Percentiles rank a stretch among this genome's conserved stretches.
Evolutionary conservation across 768 basidiomycete species (phyloP).

Genomic region (Mycena venus): DNA sequence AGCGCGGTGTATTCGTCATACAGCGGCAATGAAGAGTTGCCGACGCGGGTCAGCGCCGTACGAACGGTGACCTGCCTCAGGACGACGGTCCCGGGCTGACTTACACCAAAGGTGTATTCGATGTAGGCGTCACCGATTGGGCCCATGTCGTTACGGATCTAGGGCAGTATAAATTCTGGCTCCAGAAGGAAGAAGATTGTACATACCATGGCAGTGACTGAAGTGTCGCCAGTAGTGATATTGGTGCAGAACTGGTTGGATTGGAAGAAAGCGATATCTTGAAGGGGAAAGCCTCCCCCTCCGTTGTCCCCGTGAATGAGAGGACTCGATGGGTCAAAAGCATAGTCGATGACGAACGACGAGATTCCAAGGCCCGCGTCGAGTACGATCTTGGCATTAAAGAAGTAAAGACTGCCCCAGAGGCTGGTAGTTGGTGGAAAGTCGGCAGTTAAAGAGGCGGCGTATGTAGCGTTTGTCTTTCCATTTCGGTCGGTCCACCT

Average conservation of each 20-base stretch:
- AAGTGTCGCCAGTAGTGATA: too few relatives aligned
- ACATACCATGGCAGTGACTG: background rate
- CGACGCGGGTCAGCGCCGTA: background rate
- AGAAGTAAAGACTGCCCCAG: background rate
- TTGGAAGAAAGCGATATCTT: slow-evolving; percentile 8
- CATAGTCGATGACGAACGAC: background rate
- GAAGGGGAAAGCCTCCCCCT: background rate
- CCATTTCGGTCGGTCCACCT: slow-evolving; percentile 24
- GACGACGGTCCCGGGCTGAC: slow-evolving; percentile 1
- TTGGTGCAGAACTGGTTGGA: too few relatives aligned
- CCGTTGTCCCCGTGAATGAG: background rate
- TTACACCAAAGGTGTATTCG: slow-evolving; percentile 9
- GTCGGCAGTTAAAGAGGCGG: background rate
- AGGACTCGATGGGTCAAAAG: background rate
- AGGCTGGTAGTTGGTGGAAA: background rate
- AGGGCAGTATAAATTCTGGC: background rate
- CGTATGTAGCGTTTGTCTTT: background rate
- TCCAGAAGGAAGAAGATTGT: background rate
- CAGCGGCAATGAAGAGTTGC: slow-evolving; percentile 19
- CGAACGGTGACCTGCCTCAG: slow-evolving; percentile 9
- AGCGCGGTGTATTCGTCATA: slow-evolving; percentile 25
- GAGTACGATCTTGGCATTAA: background rate
- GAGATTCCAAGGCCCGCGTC: slow-evolving; percentile 2
- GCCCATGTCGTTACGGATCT: slow-evolving; percentile 22
- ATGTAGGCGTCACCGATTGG: slow-evolving; percentile 4